Conservation (phyloP, 495 filamentous ascomycete species). For the Viridothelium virens region DNA sequence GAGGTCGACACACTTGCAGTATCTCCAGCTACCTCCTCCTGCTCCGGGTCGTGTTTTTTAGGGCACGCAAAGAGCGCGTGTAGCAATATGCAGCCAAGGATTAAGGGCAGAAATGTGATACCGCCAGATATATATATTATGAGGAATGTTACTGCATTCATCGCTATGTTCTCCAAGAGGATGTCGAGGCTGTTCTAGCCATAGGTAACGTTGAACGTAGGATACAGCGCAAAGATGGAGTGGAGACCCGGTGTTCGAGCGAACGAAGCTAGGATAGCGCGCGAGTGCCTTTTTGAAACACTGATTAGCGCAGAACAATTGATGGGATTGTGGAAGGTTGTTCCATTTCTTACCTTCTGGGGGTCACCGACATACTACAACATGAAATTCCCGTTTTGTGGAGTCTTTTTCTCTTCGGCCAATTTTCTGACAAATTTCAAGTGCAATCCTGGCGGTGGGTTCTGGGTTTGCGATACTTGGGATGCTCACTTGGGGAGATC, state of each 20-base stretch:
- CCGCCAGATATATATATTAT: conserved; percentile 80
- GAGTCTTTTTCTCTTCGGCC: no score
- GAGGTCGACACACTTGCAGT: conserved; percentile 28
- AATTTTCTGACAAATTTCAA: no score
- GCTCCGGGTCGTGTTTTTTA: background rate
- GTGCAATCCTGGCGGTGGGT: no score
- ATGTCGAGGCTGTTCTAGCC: conserved; percentile 10
- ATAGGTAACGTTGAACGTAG: background rate
- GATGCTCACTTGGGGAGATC: no score
- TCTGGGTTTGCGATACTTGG: no score
- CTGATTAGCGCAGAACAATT: no score
- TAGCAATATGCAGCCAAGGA: conserved; percentile 51
- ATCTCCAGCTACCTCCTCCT: conserved; percentile 22
- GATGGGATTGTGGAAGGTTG: no score
- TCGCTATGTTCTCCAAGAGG: conserved; percentile 3
- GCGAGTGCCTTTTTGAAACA: background rate
- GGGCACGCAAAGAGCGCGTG: background rate
- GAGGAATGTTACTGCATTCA: conserved; percentile 60
- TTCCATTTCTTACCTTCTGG: no score
- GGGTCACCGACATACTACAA: no score
- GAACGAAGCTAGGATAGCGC: background rate
- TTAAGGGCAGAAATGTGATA: conserved; percentile 76
- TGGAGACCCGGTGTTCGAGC: background rate
- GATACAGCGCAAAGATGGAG: background rate
- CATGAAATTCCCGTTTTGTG: no score